phyloP scores from a whole-genome alignment of 1,139 yeast species.

The Chernovozyma sophiae-reginae region DNA sequence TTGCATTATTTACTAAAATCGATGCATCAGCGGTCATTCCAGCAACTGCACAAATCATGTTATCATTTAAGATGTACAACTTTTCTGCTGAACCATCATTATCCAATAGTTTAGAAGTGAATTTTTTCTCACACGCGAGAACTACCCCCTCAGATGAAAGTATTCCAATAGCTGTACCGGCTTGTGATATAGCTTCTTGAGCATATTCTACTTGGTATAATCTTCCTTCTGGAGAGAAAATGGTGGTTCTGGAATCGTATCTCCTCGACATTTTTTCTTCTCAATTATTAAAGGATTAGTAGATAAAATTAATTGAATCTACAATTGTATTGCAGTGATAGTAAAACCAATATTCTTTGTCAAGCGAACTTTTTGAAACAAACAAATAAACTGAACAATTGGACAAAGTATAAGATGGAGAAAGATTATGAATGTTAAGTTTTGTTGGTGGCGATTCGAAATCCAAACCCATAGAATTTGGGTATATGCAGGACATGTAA shows the following conservation, averaged over 20 bases:
- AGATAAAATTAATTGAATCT: too few species aligned
- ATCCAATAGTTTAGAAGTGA: constrained; percentile 85
- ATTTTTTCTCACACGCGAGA: constrained; percentile 93
- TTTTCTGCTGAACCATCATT: constrained; percentile 94
- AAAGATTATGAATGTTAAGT: neutral
- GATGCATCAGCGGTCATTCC: constrained; percentile 98
- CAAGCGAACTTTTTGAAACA: too few species aligned
- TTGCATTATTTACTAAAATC: constrained; percentile 83
- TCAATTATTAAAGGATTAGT: too few species aligned
- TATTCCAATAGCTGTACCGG: constrained; percentile 96
- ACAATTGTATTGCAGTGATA: too few species aligned
- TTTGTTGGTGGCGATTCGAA: neutral
- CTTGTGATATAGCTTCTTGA: constrained; percentile 94
- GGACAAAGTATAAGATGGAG: too few species aligned
- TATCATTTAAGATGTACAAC: constrained; percentile 76
- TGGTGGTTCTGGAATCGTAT: constrained; percentile 95
- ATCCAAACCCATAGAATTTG: neutral
- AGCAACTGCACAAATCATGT: constrained; percentile 92
- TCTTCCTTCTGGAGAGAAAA: constrained; percentile 98
- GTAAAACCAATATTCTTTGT: too few species aligned
- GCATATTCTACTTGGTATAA: constrained; percentile 96
- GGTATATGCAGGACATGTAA: neutral
- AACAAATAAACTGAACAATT: too few species aligned
- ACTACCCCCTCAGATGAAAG: constrained; percentile 92
- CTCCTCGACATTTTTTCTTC: constrained; percentile 49